Conservation (phyloP, 257 asterid genomes). For the Cinchona pubescens region DNA sequence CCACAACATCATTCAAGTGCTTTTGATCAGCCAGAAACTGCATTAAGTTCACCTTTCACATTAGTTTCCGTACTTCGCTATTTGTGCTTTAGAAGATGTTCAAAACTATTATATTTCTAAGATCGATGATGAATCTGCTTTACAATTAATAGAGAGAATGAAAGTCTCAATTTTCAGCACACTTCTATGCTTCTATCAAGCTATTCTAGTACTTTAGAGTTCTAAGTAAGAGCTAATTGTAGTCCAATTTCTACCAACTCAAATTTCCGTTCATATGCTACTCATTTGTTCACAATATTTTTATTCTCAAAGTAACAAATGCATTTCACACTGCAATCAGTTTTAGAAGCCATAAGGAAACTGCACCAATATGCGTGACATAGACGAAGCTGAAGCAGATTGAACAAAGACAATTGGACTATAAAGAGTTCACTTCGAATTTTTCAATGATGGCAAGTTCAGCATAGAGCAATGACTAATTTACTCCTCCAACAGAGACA, state of each 20-base stretch:
- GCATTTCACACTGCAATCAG: too few relatives aligned
- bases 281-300: not conserved
- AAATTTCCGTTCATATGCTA: not conserved
- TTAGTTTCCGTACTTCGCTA: not conserved
- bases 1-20: conserved; percentile 29
- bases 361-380: too few relatives aligned
- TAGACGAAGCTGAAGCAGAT: too few relatives aligned
- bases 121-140: conserved; percentile 6
- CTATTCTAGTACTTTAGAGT: too few relatives aligned
- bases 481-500: not conserved
- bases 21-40: conserved; percentile 43
- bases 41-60: conserved; percentile 5
- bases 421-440: too few relatives aligned
- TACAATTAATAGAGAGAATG: not conserved
- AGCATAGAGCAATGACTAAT: not conserved
- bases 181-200: too few relatives aligned
- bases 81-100: not conserved
- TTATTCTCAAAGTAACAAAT: not conserved
- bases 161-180: not conserved
- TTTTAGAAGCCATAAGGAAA: too few relatives aligned
- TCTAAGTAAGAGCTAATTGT: not conserved
- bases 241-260: not conserved
- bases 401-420: too few relatives aligned
- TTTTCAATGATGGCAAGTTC: too few relatives aligned
- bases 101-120: not conserved